These are phyloP conservation scores for Dendrobium nobile DNA, from an alignment of 106 monocot species.

Conservation along the genomic window DNA sequence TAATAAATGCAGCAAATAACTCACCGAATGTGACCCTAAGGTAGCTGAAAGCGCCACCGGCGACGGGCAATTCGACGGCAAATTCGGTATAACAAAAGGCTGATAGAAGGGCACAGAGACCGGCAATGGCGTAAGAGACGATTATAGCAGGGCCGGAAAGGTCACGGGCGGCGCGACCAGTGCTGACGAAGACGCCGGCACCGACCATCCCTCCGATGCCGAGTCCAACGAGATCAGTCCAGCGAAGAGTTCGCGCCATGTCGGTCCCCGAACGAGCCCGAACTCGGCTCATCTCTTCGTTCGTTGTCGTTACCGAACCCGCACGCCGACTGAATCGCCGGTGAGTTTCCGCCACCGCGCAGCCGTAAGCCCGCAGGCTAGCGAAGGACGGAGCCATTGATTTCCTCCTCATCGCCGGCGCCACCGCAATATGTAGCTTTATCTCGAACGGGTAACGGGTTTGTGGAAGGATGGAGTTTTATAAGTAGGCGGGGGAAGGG, in stretches of 20 bases:
- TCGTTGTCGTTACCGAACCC: conserved; percentile 46
- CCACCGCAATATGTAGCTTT: neutral
- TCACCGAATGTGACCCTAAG: conserved; percentile 87
- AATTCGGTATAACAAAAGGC: conserved; percentile 99
- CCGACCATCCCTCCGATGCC: conserved; percentile 96
- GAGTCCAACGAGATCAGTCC: conserved; percentile 74
- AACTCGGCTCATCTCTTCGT: conserved; percentile 80
- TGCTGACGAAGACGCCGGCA: conserved; percentile 83
- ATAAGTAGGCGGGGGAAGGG: neutral
- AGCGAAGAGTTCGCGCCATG: conserved; percentile 60
- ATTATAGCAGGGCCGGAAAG: conserved; percentile 74
- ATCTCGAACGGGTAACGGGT: neutral
- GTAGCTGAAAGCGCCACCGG: conserved; percentile 96
- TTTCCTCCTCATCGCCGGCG: neutral
- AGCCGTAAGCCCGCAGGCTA: conserved; percentile 36
- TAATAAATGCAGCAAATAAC: neutral
- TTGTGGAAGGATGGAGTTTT: too few relatives aligned
- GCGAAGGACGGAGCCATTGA: conserved; percentile 28
- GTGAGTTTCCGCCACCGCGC: conserved; percentile 58
- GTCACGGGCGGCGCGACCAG: conserved; percentile 56
- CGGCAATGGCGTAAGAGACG: conserved; percentile 93
- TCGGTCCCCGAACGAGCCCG: conserved; percentile 72
- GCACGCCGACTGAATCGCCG: conserved; percentile 41
- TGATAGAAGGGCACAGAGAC: conserved; percentile 84
- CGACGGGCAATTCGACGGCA: conserved; percentile 94